A percentile compares a stretch with the other conserved stretches of the same genome.
phyloP scores from a whole-genome alignment of 306 rosid species.

The Gastrolobium villosum region DNA sequence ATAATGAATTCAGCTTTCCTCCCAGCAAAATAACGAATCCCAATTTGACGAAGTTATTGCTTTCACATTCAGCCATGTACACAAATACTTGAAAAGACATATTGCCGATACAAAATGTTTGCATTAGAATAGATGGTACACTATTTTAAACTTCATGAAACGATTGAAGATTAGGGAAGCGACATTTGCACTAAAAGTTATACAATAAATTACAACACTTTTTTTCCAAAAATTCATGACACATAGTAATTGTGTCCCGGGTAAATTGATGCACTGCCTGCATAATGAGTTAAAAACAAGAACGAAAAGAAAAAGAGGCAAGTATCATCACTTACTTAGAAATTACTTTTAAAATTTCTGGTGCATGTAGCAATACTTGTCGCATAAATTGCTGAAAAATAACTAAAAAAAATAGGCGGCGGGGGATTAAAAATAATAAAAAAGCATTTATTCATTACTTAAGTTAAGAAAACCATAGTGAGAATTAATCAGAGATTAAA shows the following conservation, averaged over 20 bases:
- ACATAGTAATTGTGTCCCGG: background rate
- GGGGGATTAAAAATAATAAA: background rate
- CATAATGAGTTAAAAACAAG: background rate
- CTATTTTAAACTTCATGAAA: background rate
- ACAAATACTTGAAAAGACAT: background rate
- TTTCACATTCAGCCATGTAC: background rate
- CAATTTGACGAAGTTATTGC: constrained; percentile 4
- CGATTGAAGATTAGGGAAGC: background rate
- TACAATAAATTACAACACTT: background rate
- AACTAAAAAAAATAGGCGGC: background rate
- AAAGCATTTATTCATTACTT: background rate
- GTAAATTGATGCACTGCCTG: background rate
- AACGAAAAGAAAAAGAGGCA: too few relatives aligned
- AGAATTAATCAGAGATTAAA: background rate
- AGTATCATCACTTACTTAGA: background rate
- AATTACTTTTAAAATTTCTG: background rate
- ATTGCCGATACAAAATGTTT: constrained; percentile 11
- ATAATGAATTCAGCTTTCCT: constrained; percentile 22
- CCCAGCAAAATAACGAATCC: background rate
- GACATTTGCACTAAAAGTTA: constrained; percentile 27
- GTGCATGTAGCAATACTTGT: background rate
- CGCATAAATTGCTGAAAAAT: background rate
- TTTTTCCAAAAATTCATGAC: background rate
- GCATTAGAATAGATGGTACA: background rate
- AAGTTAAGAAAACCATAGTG: background rate